Evolutionary conservation across 805 yeast genomes (phyloP).

Genomic region (Candida bentonensis): DNA sequence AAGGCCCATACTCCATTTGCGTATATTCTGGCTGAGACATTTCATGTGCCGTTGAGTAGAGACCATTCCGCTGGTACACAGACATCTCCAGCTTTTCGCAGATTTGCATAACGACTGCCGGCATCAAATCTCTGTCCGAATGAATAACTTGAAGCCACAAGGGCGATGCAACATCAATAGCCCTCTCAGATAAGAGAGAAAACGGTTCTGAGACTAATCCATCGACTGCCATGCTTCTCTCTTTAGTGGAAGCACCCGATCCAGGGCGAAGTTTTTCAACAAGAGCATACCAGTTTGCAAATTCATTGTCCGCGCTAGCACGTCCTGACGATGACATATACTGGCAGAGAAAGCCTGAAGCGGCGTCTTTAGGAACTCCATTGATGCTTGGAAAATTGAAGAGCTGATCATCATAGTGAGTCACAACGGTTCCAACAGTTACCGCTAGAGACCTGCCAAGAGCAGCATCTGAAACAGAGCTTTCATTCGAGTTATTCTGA

Average conservation of each 20-base stretch:
- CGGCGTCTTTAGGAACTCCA: slow-evolving; percentile 31
- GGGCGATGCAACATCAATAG: slow-evolving; percentile 53
- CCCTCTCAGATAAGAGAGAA: slow-evolving; percentile 39
- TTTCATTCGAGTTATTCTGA: slow-evolving; percentile 24
- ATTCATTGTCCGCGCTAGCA: background rate
- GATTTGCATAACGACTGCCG: slow-evolving; percentile 54
- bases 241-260: background rate
- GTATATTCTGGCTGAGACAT: slow-evolving; percentile 43
- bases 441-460: slow-evolving; percentile 85
- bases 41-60: slow-evolving; percentile 47
- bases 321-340: slow-evolving; percentile 30
- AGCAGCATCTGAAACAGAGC: slow-evolving; percentile 33
- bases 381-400: slow-evolving; percentile 28
- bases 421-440: slow-evolving; percentile 66
- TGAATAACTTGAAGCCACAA: slow-evolving; percentile 71
- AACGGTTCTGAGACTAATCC: slow-evolving; percentile 36
- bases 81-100: slow-evolving; percentile 55
- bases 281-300: background rate
- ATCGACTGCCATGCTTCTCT: background rate
- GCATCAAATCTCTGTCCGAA: slow-evolving; percentile 44
- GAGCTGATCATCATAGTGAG: slow-evolving; percentile 54
- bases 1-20: slow-evolving; percentile 82
- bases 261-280: background rate
- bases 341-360: slow-evolving; percentile 64
- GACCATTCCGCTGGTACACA: slow-evolving; percentile 43